These are phyloP conservation scores for Chalciporus chontae DNA, from an alignment of 768 basidiomycete genomes.

Conservation along the genomic window DNA sequence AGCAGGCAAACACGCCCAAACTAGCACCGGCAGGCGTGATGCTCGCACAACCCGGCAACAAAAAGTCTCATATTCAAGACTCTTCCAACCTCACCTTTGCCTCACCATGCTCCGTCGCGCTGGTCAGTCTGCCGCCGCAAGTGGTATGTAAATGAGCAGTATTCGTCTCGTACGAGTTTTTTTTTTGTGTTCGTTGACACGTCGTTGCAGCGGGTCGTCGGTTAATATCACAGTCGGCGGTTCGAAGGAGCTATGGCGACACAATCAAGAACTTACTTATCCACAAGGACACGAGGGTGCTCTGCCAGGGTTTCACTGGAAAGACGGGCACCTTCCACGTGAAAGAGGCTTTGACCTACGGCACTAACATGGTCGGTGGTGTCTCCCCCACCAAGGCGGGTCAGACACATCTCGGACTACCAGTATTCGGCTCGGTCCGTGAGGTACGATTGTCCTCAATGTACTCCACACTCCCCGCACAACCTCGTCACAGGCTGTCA, in stretches of 20 bases:
- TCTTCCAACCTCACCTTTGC: constrained; percentile 10
- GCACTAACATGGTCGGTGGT: constrained; percentile 97
- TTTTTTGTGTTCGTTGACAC: neutral
- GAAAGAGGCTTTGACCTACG: constrained; percentile 88
- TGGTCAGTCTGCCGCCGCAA: constrained; percentile 51
- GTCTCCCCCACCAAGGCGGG: constrained; percentile 97
- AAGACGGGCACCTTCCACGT: constrained; percentile 99
- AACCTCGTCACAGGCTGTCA: constrained; percentile 63
- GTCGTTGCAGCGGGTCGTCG: constrained; percentile 57
- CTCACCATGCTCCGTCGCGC: constrained; percentile 53
- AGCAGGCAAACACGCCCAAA: constrained; percentile 25
- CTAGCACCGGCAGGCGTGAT: constrained; percentile 16
- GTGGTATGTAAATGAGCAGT: constrained; percentile 38
- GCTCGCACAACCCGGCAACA: constrained; percentile 12
- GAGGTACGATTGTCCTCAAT: constrained; percentile 54
- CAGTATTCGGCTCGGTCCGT: constrained; percentile 87
- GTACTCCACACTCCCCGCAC: neutral
- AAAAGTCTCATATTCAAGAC: constrained; percentile 8
- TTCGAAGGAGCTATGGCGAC: constrained; percentile 78
- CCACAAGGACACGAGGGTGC: constrained; percentile 91
- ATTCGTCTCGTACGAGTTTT: neutral
- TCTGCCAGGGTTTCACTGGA: constrained; percentile 91
- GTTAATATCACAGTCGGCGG: constrained; percentile 75
- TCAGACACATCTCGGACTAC: constrained; percentile 89
- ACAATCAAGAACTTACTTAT: constrained; percentile 90